Evolutionary conservation across 805 yeast genomes (phyloP).

Genomic region (Candida peoriensis): DNA sequence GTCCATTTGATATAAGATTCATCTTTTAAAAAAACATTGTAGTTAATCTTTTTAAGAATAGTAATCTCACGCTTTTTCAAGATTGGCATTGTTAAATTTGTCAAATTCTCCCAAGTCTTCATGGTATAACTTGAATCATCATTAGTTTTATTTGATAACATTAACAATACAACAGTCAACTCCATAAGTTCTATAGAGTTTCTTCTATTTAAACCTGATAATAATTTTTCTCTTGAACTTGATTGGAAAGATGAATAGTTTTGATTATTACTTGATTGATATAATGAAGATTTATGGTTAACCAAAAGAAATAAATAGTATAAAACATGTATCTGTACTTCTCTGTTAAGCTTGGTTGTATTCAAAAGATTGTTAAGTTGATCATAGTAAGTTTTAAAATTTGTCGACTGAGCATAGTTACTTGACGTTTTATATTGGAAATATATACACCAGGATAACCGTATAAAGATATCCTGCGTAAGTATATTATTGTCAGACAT

Average conservation of each 20-base stretch:
- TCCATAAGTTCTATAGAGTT: conserved; percentile 11
- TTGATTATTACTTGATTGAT: neutral
- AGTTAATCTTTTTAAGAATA: conserved; percentile 18
- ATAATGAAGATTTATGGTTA: conserved; percentile 11
- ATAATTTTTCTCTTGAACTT: conserved; percentile 9
- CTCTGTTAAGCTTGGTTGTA: conserved; percentile 16
- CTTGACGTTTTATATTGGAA: conserved; percentile 1
- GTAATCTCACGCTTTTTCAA: conserved; percentile 16
- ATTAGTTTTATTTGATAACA: conserved; percentile 38
- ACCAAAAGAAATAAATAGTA: conserved; percentile 16
- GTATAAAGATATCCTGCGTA: conserved; percentile 6
- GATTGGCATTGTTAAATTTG: conserved; percentile 12
- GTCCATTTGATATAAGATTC: conserved; percentile 11
- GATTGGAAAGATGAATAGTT: conserved; percentile 4
- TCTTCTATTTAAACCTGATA: conserved; percentile 4
- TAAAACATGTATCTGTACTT: conserved; percentile 14
- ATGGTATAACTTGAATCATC: conserved; percentile 48
- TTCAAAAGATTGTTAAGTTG: conserved; percentile 12
- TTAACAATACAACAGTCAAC: conserved; percentile 27
- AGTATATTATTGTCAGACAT: no score
- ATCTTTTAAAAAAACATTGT: conserved; percentile 19
- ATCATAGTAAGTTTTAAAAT: conserved; percentile 1
- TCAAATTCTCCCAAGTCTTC: conserved; percentile 41
- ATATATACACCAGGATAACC: conserved; percentile 16
- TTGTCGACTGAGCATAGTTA: neutral